Evolutionary conservation across 1,284 basidiomycete species (phyloP).

Genomic region (Cutaneotrichosporon spelunceum): DNA sequence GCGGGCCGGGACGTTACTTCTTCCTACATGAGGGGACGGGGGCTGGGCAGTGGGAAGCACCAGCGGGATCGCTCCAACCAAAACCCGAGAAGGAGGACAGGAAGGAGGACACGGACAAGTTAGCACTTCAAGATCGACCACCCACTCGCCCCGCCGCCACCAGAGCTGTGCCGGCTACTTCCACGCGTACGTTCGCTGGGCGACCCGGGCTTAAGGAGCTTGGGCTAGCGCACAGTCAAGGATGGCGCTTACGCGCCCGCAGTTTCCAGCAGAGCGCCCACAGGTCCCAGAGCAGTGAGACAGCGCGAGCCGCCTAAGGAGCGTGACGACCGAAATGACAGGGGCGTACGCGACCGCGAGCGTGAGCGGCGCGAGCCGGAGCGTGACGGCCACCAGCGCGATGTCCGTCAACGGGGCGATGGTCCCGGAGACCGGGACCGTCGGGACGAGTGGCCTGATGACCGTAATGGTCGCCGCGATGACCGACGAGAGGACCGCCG

Average conservation of each 20-base stretch:
- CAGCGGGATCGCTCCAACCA: neutral
- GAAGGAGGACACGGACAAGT: neutral
- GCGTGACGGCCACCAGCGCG: neutral
- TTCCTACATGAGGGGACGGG: neutral
- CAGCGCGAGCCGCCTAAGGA: neutral
- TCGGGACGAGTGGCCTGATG: neutral
- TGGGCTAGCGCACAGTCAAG: neutral
- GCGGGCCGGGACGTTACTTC: neutral
- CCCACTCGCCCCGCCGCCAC: conserved; percentile 2
- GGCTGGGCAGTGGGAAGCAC: neutral
- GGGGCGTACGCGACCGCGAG: neutral
- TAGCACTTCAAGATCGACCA: neutral
- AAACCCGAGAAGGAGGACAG: neutral
- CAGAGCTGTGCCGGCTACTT: neutral
- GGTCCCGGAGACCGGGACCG: neutral
- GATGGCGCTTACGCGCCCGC: conserved; percentile 6
- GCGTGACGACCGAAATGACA: neutral
- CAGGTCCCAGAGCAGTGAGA: neutral
- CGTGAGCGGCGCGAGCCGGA: neutral
- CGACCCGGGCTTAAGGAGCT: neutral
- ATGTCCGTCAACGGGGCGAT: neutral
- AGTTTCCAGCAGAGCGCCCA: neutral
- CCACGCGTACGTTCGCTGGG: conserved; percentile 2
- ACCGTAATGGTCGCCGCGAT: neutral
- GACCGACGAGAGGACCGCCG: neutral